Evolutionary conservation across 192 early-diverging fungal species (phyloP).

Genomic region (Chytriomyces hyalinus): DNA sequence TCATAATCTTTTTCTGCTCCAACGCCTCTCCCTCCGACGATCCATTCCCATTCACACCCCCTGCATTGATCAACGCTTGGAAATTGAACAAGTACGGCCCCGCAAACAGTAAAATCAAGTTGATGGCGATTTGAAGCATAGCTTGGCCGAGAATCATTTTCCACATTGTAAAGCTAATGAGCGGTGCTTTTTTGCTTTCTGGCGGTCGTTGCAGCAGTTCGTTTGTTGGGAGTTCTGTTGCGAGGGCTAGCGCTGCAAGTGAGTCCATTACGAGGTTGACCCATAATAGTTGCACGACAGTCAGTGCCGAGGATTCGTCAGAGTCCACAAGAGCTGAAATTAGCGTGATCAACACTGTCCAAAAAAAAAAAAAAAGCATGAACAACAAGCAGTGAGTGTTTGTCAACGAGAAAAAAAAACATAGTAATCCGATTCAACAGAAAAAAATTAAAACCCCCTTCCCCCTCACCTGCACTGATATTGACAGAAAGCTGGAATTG

Average conservation of each 20-base stretch:
- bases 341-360: slow-evolving; percentile 45
- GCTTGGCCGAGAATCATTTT: slow-evolving; percentile 93
- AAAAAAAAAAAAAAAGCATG: no score
- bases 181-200: slow-evolving; percentile 68
- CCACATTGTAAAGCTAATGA: slow-evolving; percentile 89
- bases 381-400: no score
- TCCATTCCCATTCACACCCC: slow-evolving; percentile 17
- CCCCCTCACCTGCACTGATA: slow-evolving; percentile 45
- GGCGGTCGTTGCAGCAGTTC: slow-evolving; percentile 84
- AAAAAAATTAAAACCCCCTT: no score
- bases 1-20: slow-evolving; percentile 35
- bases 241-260: slow-evolving; percentile 88
- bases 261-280: slow-evolving; percentile 97
- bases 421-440: neutral
- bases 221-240: slow-evolving; percentile 86
- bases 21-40: neutral
- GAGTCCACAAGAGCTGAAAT: slow-evolving; percentile 57
- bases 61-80: slow-evolving; percentile 32
- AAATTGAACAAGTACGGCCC: slow-evolving; percentile 30
- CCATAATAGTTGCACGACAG: slow-evolving; percentile 92
- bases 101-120: slow-evolving; percentile 52
- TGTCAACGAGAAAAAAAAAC: neutral
- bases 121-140: slow-evolving; percentile 83
- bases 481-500: slow-evolving; percentile 98
- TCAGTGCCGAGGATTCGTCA: slow-evolving; percentile 75